Conservation (phyloP, 805 yeast genomes). For the Saturnispora serradocipensis region DNA sequence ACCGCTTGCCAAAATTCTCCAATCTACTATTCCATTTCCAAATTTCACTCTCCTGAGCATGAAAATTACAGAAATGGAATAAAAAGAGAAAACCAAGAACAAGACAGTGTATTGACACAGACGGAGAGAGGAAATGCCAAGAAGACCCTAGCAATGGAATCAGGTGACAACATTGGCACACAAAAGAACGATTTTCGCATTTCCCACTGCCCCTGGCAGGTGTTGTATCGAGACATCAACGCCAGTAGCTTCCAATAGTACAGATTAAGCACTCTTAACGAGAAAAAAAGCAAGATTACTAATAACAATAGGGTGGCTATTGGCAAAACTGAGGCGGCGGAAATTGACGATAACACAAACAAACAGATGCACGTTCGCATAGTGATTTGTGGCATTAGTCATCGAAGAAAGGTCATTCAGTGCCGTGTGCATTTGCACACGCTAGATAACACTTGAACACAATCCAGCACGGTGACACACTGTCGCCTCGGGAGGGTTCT, state of each 20-base stretch:
- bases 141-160: background rate
- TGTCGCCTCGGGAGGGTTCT: background rate
- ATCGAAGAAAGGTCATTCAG: background rate
- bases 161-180: too few species aligned
- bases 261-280: background rate
- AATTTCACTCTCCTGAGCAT: background rate
- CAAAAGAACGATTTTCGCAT: too few species aligned
- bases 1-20: background rate
- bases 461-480: background rate
- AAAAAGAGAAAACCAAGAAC: background rate
- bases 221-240: background rate
- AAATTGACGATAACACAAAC: background rate
- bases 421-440: background rate
- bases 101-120: background rate
- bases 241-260: background rate
- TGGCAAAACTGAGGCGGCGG: background rate
- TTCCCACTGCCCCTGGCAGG: too few species aligned
- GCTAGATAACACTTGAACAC: background rate
- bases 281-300: background rate
- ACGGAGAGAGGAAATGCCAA: background rate
- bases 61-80: background rate
- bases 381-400: background rate
- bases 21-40: background rate
- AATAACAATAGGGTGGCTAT: background rate
- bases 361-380: background rate